Percentiles rank a stretch among this genome's conserved stretches.
Conservation (phyloP, 2,329 filamentous ascomycete species). For the Ophiostoma tasmaniense region DNA sequence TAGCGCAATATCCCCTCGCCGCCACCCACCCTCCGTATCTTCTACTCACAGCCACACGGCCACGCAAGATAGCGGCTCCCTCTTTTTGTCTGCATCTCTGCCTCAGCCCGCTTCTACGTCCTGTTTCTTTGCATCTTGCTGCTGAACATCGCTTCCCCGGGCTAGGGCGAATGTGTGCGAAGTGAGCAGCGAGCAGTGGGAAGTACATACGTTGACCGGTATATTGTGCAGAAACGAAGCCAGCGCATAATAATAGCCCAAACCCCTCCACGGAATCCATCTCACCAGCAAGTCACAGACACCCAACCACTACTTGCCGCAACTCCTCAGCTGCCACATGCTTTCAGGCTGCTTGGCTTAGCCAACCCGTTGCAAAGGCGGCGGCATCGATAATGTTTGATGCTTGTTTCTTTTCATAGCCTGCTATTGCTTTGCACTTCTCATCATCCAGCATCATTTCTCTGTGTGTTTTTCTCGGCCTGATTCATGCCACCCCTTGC, state of each 20-base stretch:
- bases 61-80: background rate
- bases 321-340: background rate
- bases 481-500: background rate
- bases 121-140: background rate
- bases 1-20: background rate
- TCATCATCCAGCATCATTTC: background rate
- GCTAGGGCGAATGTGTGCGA: background rate
- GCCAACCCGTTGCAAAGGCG: background rate
- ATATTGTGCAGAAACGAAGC: background rate
- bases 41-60: background rate
- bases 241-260: background rate
- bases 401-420: background rate
- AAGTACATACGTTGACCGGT: background rate
- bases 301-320: background rate
- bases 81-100: background rate
- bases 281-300: background rate
- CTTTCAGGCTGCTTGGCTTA: background rate
- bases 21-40: background rate
- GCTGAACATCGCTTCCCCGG: background rate
- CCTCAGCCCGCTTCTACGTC: background rate
- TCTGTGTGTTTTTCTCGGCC: no score
- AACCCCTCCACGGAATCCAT: background rate
- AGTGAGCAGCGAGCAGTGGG: background rate
- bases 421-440: background rate
- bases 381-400: background rate